Evolutionary conservation across 2,329 filamentous ascomycete genomes (phyloP).

Genomic region (Chrysosporium keratinophilum): DNA sequence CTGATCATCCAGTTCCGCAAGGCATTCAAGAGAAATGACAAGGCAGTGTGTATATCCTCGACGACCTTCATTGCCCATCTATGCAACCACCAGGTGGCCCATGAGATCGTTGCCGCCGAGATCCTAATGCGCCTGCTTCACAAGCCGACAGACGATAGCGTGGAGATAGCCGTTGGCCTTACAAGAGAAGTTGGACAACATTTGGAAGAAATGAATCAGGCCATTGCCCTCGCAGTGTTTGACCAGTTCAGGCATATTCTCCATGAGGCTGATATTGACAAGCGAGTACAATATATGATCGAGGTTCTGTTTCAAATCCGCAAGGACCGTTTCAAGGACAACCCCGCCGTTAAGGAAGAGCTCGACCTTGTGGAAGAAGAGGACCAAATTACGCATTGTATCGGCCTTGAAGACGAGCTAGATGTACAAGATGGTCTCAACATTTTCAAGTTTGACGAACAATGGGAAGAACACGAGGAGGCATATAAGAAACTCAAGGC

Average conservation of each 20-base stretch:
- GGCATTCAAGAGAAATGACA: slow-evolving; percentile 91
- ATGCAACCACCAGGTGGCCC: slow-evolving; percentile 89
- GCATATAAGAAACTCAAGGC: slow-evolving; percentile 84
- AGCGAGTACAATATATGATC: slow-evolving; percentile 98
- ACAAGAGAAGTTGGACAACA: slow-evolving; percentile 90
- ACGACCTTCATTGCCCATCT: slow-evolving; percentile 93
- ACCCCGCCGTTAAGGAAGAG: slow-evolving; percentile 81
- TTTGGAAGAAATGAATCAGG: slow-evolving; percentile 84
- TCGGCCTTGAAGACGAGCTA: slow-evolving; percentile 71
- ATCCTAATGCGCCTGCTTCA: slow-evolving; percentile 84
- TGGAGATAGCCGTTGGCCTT: slow-evolving; percentile 91
- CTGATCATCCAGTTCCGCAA: slow-evolving; percentile 90
- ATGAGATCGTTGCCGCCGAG: slow-evolving; percentile 87
- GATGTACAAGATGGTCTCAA: slow-evolving; percentile 82
- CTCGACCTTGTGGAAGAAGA: slow-evolving; percentile 94
- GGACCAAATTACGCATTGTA: slow-evolving; percentile 87
- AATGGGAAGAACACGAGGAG: slow-evolving; percentile 85
- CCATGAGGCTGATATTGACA: slow-evolving; percentile 94
- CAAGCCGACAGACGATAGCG: slow-evolving; percentile 93
- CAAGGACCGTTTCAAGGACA: slow-evolving; percentile 94
- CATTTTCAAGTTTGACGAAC: slow-evolving; percentile 84
- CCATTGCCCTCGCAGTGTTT: slow-evolving; percentile 81
- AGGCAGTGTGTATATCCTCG: slow-evolving; percentile 83
- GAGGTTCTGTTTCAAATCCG: slow-evolving; percentile 94
- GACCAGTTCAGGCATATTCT: slow-evolving; percentile 93